Base-by-base conservation (phyloP, 331 rosid genomes). In the Dryas integrifolia region DNA sequence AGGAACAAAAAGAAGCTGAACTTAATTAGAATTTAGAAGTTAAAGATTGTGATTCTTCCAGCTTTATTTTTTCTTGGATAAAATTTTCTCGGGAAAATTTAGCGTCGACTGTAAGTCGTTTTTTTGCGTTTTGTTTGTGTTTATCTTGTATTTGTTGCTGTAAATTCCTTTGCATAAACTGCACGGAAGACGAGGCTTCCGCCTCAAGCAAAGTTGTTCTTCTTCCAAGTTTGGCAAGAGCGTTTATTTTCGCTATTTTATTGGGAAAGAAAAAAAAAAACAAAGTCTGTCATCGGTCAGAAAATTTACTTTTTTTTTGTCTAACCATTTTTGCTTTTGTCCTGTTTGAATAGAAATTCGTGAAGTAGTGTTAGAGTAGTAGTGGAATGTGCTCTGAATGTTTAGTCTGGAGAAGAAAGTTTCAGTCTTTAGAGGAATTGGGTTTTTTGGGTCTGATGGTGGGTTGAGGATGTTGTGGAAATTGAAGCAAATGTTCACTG, bases 181-280 rank as follows among this genome's bases (percentile, higher is more conserved):
- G 50, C 78, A 72, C 78, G 56, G 76, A 72, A 79, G 84, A 39
- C 73, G 75, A 80, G 69, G 84, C 90, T 92, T 92, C 85, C 52
- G 67, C 58, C 83, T 65, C 77, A 92, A 88, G 90, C 87, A 85
- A 83, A 72, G 80, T 65, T 81, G 46, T 76, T 70, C 39, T 4
- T 12, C 39, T 4, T 12, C 39, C 35, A 40, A 57, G 72, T 66
- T 72, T 81, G 76, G 76, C 11, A 66, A 68, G 58, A 11, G 76
- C 71, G 76, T 68, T 51, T 61, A 57, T 48, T 72, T 41, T 10
- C 60, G 38, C n/a, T 58, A 47, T n/a, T 61, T 73, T 80, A 59
- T 30, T 65, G 21, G 41, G 52, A 65, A 48, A 78, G 56, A 45
- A 41, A 26, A 43, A 14, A 30, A 30, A 30, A 30, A 30, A 30